Base-by-base conservation (phyloP, 345 rosid genomes). In the Heritiera fomes region DNA sequence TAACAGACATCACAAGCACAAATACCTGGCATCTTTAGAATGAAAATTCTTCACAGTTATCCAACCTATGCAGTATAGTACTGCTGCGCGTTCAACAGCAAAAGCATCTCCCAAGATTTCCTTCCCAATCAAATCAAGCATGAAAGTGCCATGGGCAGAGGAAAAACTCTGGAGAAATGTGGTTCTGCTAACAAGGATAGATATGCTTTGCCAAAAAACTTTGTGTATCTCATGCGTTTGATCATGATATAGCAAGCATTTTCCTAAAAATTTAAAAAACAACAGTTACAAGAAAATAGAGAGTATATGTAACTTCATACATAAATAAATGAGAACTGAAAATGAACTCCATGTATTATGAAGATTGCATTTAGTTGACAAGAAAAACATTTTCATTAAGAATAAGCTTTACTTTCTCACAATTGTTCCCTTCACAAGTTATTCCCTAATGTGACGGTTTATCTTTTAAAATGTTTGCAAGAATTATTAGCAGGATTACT, bases 51-150 rank as follows among this genome's bases (percentile, higher is more conserved):
- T 83, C 86, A 96, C 78, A 79, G 83, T 83, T 45, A 89, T 83
- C 98, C 93, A 88, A 83, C 95, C 85, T 61, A 92, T 69, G 53
- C 77, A 77, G 85, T 89, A 91, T 62, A 96, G 90, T 63, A 90
- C 70, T 60, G 80, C 80, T 50, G 97, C 97, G 69, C 90, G 93
- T 77, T 96, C 97, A 80, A 91, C 76, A 43, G 90, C 89, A 73
- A 96, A 88, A 60, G 85, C 78, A 86, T 94, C 95, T 62, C 84
- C 86, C 34, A 81, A 41, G 66, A 83, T 80, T 80, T 96, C 97
- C 80, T 87, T 87, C 56, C 87, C 95, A 53, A 92, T 85, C 79
- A 89, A 83, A 78, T 90, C 90, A 86, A 92, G 87, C 86, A 92
- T 77, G 80, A 76, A 75, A 11, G 79, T 28, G 50, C 75, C 74